Evolutionary conservation across 306 rosid genomes (phyloP), one percentile per base, ranked within the genome.

Genomic region (Rosa chinensis): DNA sequence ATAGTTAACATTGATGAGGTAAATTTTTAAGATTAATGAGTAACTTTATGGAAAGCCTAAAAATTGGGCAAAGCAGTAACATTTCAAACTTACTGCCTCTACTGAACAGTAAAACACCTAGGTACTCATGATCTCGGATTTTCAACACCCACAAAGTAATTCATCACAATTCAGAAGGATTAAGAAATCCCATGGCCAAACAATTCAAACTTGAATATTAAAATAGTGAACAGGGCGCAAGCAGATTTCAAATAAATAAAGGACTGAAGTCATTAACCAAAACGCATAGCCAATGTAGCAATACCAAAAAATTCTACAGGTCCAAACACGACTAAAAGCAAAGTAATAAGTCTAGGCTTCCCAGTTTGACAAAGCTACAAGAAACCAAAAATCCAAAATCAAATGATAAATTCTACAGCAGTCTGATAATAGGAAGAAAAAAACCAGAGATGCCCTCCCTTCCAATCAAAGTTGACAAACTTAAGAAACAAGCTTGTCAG

Each of bases 401-500:
- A 69, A 78, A 78, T 47, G 28, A 44, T 8, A 50, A 48, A 0
- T 66, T 53, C 66, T 35, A 21, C 66, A 25, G 39, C 49, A 45
- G 72, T 47, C 44, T 1, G 16, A 69, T 47, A 63, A 37, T 0
- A 48, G 21, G 16, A 6, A 59, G 44, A 53, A 61, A 25, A 25
- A 32, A 70, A 32, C 13, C 14, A 52, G 42, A 37, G 45, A 74
- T 48, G 35, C 20, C 69, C 28, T 13, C 14, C 40, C 23, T 55
- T 35, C 28, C 21, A 55, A 55, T 5, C 53, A 48, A 10, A 23
- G 21, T 39, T 66, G 32, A 67, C 70, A 63, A 25, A 70, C 73
- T 80, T 72, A 88, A 11, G 92, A 76, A 10, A 72, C 85, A 40
- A 86, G 90, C 49, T 67, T 87, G 78, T 89, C 97, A 59, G 77